Conservation (phyloP, 768 basidiomycete species). For the Daedaleopsis nitida region DNA sequence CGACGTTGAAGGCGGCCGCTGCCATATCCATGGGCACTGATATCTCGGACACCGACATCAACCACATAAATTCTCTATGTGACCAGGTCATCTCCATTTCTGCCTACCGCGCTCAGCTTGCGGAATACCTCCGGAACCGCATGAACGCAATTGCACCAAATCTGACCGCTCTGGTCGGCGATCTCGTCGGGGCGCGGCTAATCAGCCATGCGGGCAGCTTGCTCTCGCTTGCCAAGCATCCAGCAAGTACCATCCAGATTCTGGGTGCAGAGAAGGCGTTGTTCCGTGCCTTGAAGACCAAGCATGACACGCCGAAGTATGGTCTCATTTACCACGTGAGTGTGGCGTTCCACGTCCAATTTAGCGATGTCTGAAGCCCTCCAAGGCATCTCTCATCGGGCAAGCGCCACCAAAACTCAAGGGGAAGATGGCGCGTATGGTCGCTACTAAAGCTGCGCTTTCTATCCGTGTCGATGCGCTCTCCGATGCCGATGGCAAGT, state of each 20-base stretch:
- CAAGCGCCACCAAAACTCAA: conserved; percentile 98
- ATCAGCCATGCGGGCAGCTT: conserved; percentile 77
- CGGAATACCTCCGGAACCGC: conserved; percentile 95
- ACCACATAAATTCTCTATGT: conserved; percentile 95
- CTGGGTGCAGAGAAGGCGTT: conserved; percentile 78
- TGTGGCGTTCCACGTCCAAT: conserved; percentile 12
- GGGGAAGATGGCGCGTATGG: conserved; percentile 99
- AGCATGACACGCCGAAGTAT: conserved; percentile 98
- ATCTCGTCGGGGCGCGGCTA: conserved; percentile 73
- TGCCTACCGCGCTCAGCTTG: conserved; percentile 90
- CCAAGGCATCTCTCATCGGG: conserved; percentile 89
- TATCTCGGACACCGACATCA: conserved; percentile 94
- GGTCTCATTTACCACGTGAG: conserved; percentile 97
- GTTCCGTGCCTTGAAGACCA: conserved; percentile 76
- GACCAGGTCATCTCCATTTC: conserved; percentile 99
- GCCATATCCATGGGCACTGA: conserved; percentile 99
- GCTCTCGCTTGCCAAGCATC: conserved; percentile 72
- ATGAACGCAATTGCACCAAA: conserved; percentile 99
- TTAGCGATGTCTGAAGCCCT: not conserved
- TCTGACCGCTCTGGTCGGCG: conserved; percentile 81
- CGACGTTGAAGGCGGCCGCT: conserved; percentile 90
- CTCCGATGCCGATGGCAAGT: conserved; percentile 89
- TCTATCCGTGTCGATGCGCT: conserved; percentile 98
- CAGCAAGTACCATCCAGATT: conserved; percentile 78
- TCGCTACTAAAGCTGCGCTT: conserved; percentile 96